Evolutionary conservation across 1,284 basidiomycete species (phyloP), one percentile per base, ranked within the genome.

Genomic region (Crocinoboletus sp.): DNA sequence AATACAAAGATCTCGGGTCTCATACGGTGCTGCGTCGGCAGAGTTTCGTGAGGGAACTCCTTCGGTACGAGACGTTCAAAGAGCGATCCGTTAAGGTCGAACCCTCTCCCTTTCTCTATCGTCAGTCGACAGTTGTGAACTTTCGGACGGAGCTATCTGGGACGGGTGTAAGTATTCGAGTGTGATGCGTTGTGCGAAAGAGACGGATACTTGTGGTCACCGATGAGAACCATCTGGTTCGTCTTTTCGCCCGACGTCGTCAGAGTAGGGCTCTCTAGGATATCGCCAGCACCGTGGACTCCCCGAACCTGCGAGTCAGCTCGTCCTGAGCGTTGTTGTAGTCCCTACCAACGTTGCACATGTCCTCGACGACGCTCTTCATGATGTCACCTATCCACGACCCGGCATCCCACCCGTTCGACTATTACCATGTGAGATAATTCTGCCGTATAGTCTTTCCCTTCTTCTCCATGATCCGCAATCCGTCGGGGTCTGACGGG

Each of bases 121-220:
- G 80, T 82, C 16, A 84, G 61, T 0, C 57, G 41, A 48, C 84
- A 84, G 45, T 73, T 73, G 50, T 82, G 81, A 41, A 82, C 77
- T 55, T 84, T 84, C 0, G 82, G 82, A 8, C 82, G 78, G 4
- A 84, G 66, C 60, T 84, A 82, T 60, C 82, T 84, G 20, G 0
- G 32, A 51, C 8, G 40, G 15, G 15, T 13, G 11, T 57, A 15
- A 52, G 44, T 31, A 11, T 20, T 27, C 16, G 4, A 17, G 13
- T 5, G 41, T 4, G 33, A 33, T n/a, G 13, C 4, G 15, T 15
- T 13, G 9, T 9, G n/a, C 23, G 13, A 35, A 38, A 25, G 11
- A 0, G 60, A 22, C n/a, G 43, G 75, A 17, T 60, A 84, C 81
- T 84, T 77, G 57, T 84, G 82, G 52, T 84, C 82, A 2, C 82